Conservation (phyloP, 768 basidiomycete species). For the Serendipita indica region DNA sequence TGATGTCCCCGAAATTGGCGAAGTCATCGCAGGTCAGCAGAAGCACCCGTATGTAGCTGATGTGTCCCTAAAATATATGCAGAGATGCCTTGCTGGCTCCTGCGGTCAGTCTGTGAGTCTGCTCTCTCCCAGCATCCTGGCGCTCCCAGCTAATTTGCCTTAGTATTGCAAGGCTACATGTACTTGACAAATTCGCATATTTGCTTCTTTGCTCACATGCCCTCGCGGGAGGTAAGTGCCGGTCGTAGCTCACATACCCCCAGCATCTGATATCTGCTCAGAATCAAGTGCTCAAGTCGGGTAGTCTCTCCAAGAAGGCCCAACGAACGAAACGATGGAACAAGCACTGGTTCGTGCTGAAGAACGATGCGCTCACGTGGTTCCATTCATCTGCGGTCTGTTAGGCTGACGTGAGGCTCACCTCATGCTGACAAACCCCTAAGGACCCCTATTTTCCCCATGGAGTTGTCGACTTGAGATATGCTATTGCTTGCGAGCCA, state of each 20-base stretch:
- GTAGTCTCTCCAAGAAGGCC: conserved; percentile 74
- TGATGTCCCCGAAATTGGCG: conserved; percentile 60
- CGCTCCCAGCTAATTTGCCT: not conserved
- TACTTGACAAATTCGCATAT: conserved; percentile 86
- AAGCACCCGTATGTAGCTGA: conserved; percentile 20
- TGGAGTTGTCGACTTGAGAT: conserved; percentile 89
- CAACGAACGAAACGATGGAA: conserved; percentile 82
- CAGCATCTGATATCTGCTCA: conserved; percentile 22
- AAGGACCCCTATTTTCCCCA: conserved; percentile 97
- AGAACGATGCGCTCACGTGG: conserved; percentile 94
- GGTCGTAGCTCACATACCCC: not conserved
- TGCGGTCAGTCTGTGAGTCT: conserved; percentile 73
- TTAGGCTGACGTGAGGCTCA: conserved; percentile 10
- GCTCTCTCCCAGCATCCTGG: not conserved
- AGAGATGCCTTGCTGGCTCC: conserved; percentile 91
- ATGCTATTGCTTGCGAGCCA: conserved; percentile 79
- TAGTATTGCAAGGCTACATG: conserved; percentile 94
- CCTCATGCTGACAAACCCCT: conserved; percentile 10
- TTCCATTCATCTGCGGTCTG: conserved; percentile 82
- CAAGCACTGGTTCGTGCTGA: conserved; percentile 92
- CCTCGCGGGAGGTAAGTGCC: conserved; percentile 57
- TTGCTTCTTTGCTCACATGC: conserved; percentile 96
- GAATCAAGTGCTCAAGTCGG: conserved; percentile 90
- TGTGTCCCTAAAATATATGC: conserved; percentile 12
- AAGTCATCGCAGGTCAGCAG: conserved; percentile 78